Percentiles rank a stretch among this genome's conserved stretches.
Evolutionary conservation across 106 monocot genomes (phyloP).

Genomic region (Narthecium ossifragum): DNA sequence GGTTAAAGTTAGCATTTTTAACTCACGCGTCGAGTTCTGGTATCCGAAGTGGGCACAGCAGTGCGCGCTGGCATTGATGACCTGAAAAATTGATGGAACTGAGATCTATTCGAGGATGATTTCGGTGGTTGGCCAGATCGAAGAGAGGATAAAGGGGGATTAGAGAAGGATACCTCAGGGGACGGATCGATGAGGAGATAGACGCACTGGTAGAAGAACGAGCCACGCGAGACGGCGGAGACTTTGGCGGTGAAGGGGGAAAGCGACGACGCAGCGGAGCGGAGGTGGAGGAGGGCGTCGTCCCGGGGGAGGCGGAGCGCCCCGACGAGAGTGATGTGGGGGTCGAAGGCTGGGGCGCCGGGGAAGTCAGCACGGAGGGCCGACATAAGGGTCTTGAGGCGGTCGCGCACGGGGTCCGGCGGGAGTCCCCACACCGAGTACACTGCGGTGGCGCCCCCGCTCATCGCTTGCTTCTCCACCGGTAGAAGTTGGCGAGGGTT

Average conservation of each 20-base stretch:
- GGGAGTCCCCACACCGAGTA: constrained; percentile 86
- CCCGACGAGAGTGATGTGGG: constrained; percentile 92
- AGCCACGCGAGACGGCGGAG: constrained; percentile 41
- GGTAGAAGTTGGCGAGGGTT: too few species aligned
- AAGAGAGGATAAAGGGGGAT: background rate
- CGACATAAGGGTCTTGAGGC: constrained; percentile 59
- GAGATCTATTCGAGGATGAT: background rate
- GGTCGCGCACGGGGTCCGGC: constrained; percentile 38
- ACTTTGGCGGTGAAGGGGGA: constrained; percentile 52
- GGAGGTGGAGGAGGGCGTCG: constrained; percentile 45
- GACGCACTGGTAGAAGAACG: constrained; percentile 93
- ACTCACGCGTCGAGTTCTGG: constrained; percentile 46
- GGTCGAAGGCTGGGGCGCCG: constrained; percentile 82
- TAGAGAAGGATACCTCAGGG: constrained; percentile 28
- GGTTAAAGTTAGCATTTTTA: background rate
- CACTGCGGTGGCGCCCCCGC: too few species aligned
- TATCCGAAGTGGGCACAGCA: constrained; percentile 56
- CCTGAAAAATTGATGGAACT: constrained; percentile 22
- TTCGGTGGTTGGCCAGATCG: background rate
- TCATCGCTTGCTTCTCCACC: too few species aligned
- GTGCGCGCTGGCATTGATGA: constrained; percentile 48
- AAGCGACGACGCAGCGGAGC: constrained; percentile 32
- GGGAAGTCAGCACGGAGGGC: constrained; percentile 70
- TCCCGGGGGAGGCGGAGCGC: constrained; percentile 41
- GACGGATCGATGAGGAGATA: constrained; percentile 70